phyloP scores from a whole-genome alignment of 257 asterid species.

The Capsicum pubescens region DNA sequence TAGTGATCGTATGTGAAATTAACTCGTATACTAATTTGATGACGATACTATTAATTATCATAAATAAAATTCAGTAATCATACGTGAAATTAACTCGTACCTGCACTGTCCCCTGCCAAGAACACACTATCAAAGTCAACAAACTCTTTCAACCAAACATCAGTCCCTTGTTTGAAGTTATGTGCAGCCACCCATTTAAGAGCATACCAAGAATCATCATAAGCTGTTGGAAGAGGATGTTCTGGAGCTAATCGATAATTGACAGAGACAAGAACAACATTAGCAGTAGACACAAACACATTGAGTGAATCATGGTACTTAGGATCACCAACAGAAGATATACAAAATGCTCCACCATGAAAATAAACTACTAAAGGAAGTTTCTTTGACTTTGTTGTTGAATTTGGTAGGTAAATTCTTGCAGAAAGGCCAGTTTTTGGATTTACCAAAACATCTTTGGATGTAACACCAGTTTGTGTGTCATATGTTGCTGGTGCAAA shows the following conservation, averaged over 20 bases:
- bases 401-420: conserved; percentile 59
- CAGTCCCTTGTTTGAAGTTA: conserved; percentile 25
- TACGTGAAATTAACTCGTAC: conserved; percentile 41
- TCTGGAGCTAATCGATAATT: conserved; percentile 72
- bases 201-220: conserved; percentile 71
- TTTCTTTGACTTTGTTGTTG: conserved; percentile 26
- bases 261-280: conserved; percentile 53
- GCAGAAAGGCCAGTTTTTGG: conserved; percentile 55
- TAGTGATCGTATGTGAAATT: background rate
- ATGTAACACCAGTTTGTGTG: conserved; percentile 54
- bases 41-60: background rate
- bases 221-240: conserved; percentile 68
- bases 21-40: conserved; percentile 30
- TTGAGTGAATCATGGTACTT: conserved; percentile 59
- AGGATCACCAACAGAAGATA: conserved; percentile 62
- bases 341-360: conserved; percentile 81
- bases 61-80: background rate
- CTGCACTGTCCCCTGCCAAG: conserved; percentile 86
- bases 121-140: conserved; percentile 60
- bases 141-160: conserved; percentile 49
- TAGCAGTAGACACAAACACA: conserved; percentile 49
- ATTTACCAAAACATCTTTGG: conserved; percentile 52
- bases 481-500: conserved; percentile 49
- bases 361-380: conserved; percentile 72
- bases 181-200: conserved; percentile 55